Evolutionary conservation across 2,329 filamentous ascomycete species (phyloP).

Genomic region (Fusarium sp.): DNA sequence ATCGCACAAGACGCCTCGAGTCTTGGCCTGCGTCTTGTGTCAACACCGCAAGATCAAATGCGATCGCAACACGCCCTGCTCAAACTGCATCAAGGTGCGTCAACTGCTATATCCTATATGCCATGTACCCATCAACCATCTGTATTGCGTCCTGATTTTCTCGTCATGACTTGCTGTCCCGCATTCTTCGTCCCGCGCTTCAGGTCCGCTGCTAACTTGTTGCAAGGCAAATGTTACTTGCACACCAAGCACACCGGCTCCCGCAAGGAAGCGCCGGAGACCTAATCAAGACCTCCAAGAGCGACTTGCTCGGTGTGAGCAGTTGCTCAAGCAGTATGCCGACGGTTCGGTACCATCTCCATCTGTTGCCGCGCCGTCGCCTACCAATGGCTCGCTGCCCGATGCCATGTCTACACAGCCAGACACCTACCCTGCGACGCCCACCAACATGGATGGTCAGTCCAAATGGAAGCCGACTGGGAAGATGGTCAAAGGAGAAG

Average conservation of each 20-base stretch:
- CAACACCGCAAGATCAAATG: slow-evolving; percentile 71
- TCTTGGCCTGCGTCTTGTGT: slow-evolving; percentile 65
- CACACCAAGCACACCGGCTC: slow-evolving; percentile 67
- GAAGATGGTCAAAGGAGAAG: slow-evolving; percentile 65
- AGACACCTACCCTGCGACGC: slow-evolving; percentile 35
- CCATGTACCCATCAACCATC: not conserved
- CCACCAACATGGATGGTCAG: slow-evolving; percentile 46
- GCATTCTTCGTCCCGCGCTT: not conserved
- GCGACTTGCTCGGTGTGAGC: slow-evolving; percentile 66
- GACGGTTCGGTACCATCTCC: slow-evolving; percentile 46
- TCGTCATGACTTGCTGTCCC: not conserved
- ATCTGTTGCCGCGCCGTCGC: slow-evolving; percentile 30
- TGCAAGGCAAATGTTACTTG: slow-evolving; percentile 66
- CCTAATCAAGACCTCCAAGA: slow-evolving; percentile 71
- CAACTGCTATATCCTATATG: slow-evolving; percentile 3
- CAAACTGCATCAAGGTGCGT: slow-evolving; percentile 67
- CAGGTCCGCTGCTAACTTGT: slow-evolving; percentile 9
- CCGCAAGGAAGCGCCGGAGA: slow-evolving; percentile 65
- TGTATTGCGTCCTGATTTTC: not conserved
- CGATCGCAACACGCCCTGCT: slow-evolving; percentile 66
- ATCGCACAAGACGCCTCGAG: slow-evolving; percentile 54
- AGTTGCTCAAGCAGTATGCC: slow-evolving; percentile 66
- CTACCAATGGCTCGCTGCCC: slow-evolving; percentile 33
- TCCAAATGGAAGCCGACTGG: slow-evolving; percentile 56
- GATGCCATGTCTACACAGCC: slow-evolving; percentile 22